Percentiles rank a stretch among this genome's conserved stretches.
Conservation (phyloP, 805 yeast species). For the Saturnispora galanensis region DNA sequence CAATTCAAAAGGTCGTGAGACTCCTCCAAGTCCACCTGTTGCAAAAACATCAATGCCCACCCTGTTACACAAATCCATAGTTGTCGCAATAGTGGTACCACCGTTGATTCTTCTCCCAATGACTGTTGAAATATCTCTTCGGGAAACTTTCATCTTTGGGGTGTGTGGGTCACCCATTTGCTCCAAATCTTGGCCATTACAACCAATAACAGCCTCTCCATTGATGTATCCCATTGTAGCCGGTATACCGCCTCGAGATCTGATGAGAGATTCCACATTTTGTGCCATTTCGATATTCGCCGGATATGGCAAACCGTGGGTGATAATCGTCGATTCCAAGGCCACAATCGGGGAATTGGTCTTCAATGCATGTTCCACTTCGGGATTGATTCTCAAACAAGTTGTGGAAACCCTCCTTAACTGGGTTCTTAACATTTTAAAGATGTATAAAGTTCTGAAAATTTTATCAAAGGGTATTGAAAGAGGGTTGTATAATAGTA, state of each 20-base stretch:
- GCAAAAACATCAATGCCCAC: slow-evolving; percentile 83
- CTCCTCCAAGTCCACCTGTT: slow-evolving; percentile 92
- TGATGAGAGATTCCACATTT: slow-evolving; percentile 51
- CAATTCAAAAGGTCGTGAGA: slow-evolving; percentile 64
- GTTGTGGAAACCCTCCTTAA: background rate
- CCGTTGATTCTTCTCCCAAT: slow-evolving; percentile 60
- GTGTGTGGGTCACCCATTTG: slow-evolving; percentile 33
- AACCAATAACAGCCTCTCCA: slow-evolving; percentile 68
- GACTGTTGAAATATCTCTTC: slow-evolving; percentile 69
- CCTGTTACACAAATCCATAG: slow-evolving; percentile 67
- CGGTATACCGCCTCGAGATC: slow-evolving; percentile 61
- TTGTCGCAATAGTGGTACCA: slow-evolving; percentile 85
- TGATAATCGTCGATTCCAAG: slow-evolving; percentile 76
- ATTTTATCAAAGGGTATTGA: too few species aligned
- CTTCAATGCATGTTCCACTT: slow-evolving; percentile 51
- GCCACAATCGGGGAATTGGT: slow-evolving; percentile 64
- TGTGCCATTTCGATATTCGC: slow-evolving; percentile 64
- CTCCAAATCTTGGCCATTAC: slow-evolving; percentile 37
- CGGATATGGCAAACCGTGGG: slow-evolving; percentile 86
- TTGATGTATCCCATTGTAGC: slow-evolving; percentile 75
- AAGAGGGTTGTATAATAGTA: too few species aligned
- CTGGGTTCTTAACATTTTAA: background rate
- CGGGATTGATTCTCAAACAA: slow-evolving; percentile 25
- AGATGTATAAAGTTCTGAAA: background rate
- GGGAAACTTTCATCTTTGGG: slow-evolving; percentile 52